Percentiles rank a stretch among this genome's conserved stretches.
These are phyloP conservation scores for Epichloe scottii DNA, from an alignment of 2,329 filamentous ascomycete genomes.

Conservation along the genomic window DNA sequence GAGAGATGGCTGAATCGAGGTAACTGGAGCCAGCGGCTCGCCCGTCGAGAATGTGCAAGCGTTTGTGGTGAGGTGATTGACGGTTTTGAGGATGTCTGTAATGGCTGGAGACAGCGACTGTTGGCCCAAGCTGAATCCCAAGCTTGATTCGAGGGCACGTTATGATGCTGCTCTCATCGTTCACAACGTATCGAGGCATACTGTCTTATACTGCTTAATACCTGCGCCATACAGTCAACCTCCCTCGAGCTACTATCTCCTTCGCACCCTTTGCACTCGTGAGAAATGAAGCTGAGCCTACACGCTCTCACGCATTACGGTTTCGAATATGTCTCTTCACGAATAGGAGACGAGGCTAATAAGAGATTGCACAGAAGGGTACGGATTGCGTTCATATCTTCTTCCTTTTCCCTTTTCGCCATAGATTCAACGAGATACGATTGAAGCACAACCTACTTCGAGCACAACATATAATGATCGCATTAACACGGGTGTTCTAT, in stretches of 20 bases:
- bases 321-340: not conserved
- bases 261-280: not conserved
- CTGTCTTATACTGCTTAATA: not conserved
- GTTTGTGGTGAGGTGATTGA: conserved; percentile 81
- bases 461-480: not conserved
- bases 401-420: not conserved
- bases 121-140: conserved; percentile 49
- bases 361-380: not conserved
- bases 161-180: not conserved
- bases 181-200: not conserved
- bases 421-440: not conserved
- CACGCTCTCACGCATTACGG: not conserved
- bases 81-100: conserved; percentile 85
- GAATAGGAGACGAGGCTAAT: not conserved
- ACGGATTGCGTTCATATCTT: not conserved
- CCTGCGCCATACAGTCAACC: not conserved
- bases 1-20: conserved; percentile 69
- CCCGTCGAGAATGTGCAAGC: conserved; percentile 65
- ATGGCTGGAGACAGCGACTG: conserved; percentile 67
- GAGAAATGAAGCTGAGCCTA: not conserved
- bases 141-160: conserved; percentile 14
- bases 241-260: not conserved
- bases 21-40: conserved; percentile 69
- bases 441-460: not conserved
- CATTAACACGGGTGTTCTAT: not conserved